phyloP scores from a whole-genome alignment of 306 rosid species.

The Prunus dulcis region DNA sequence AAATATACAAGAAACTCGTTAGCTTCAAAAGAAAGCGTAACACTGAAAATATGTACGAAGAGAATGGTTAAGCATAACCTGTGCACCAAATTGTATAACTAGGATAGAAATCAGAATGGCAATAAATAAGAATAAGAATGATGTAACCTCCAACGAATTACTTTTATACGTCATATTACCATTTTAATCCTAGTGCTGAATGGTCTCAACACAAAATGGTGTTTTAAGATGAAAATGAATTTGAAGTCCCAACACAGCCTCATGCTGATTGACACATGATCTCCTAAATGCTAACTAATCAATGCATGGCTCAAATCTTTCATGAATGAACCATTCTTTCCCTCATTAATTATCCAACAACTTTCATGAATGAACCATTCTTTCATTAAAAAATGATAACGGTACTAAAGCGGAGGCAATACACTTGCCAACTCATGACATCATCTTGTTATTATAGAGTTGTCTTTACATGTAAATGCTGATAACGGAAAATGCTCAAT shows the following conservation, averaged over 20 bases:
- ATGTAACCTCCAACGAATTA: too few species aligned
- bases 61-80: neutral
- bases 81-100: neutral
- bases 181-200: neutral
- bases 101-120: neutral
- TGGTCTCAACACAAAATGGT: neutral
- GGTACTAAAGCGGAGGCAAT: neutral
- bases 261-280: neutral
- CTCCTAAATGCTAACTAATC: neutral
- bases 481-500: neutral
- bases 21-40: neutral
- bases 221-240: neutral
- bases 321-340: neutral
- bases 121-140: neutral
- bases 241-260: neutral
- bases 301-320: neutral
- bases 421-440: constrained; percentile 1
- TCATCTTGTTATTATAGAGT: neutral
- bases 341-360: neutral
- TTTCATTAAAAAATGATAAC: neutral
- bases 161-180: too few species aligned
- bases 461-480: neutral
- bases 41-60: neutral
- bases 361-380: neutral
- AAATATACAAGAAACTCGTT: neutral